A percentile compares a stretch with the other conserved stretches of the same genome.
Conservation (phyloP, 2,329 filamentous ascomycete species). For the Thelonectria olida region DNA sequence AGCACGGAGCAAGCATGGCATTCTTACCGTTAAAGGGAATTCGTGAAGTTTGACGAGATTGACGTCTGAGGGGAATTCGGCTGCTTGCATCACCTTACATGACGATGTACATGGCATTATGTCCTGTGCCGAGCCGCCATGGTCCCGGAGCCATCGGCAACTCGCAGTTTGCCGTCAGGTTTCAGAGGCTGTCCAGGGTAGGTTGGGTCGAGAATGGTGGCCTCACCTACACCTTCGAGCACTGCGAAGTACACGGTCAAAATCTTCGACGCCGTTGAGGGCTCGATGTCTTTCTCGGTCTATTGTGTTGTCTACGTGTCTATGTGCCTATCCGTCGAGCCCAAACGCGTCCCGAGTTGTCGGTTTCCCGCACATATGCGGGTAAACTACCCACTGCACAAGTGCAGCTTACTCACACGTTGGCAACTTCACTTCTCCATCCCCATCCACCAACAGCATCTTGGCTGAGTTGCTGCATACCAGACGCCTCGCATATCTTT, state of each 20-base stretch:
- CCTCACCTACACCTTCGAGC: not conserved
- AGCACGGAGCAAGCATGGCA: not conserved
- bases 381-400: not conserved
- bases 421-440: conserved; percentile 40
- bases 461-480: conserved; percentile 32
- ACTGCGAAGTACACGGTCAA: not conserved
- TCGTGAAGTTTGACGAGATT: conserved; percentile 4
- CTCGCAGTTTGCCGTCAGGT: too few species aligned
- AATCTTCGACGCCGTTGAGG: not conserved
- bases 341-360: not conserved
- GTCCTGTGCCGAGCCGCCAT: too few species aligned
- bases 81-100: too few species aligned
- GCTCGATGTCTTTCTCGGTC: not conserved
- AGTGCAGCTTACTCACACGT: conserved; percentile 20
- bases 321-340: not conserved
- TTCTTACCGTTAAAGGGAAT: conserved; percentile 16
- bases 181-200: conserved; percentile 4
- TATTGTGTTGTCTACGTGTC: not conserved
- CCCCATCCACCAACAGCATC: conserved; percentile 37
- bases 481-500: conserved; percentile 38
- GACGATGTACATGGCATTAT: not conserved
- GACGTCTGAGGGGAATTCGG: too few species aligned
- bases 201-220: not conserved
- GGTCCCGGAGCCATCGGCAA: too few species aligned
- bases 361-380: not conserved